Evolutionary conservation across 2,329 filamentous ascomycete species (phyloP).

Genomic region (Ophiostoma himal-ulmi): DNA sequence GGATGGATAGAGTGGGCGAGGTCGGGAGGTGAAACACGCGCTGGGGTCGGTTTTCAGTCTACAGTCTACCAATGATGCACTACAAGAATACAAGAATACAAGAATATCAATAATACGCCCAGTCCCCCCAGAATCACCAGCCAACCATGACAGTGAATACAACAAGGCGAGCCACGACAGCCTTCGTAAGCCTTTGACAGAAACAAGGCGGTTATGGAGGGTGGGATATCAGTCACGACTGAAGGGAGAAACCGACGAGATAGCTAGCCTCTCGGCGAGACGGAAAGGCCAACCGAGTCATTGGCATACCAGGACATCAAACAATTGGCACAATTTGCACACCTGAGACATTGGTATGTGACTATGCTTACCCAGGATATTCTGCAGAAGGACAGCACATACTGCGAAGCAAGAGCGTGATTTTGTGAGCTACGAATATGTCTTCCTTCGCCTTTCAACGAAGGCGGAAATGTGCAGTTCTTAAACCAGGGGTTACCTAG

Average conservation of each 20-base stretch:
- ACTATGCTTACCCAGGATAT: neutral
- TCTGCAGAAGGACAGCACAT: neutral
- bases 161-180: neutral
- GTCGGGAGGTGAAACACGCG: neutral
- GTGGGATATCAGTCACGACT: neutral
- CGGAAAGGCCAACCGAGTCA: neutral
- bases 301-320: neutral
- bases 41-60: neutral
- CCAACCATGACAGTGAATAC: neutral
- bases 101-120: neutral
- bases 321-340: neutral
- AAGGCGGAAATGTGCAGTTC: neutral
- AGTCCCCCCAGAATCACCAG: neutral
- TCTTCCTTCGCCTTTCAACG: neutral
- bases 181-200: neutral
- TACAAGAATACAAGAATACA: neutral
- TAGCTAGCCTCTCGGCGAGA: neutral
- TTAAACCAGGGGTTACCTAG: neutral
- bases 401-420: neutral
- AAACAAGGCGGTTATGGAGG: neutral
- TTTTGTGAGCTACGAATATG: neutral
- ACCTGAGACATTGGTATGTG: neutral
- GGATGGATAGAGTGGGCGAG: neutral
- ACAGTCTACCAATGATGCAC: neutral
- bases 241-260: neutral